Percentiles rank a stretch among this genome's conserved stretches.
phyloP scores from a whole-genome alignment of 2,329 filamentous ascomycete genomes.

The Corniculantispora saksenae region DNA sequence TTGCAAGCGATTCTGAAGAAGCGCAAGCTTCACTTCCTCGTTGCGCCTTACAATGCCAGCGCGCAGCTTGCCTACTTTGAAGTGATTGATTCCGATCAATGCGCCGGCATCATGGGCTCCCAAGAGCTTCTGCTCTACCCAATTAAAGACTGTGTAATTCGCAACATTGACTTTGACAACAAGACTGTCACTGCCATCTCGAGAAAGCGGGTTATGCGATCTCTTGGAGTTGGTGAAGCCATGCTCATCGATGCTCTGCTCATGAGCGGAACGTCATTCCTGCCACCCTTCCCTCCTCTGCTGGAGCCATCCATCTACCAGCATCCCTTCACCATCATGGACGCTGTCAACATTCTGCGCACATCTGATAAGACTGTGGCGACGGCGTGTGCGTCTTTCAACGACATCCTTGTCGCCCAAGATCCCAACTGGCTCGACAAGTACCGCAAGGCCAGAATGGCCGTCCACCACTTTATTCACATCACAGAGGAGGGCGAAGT shows the following conservation, averaged over 20 bases:
- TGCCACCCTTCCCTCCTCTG: conserved; percentile 77
- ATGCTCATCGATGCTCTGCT: conserved; percentile 83
- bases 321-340: conserved; percentile 65
- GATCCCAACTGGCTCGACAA: conserved; percentile 79
- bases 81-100: conserved; percentile 64
- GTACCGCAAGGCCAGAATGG: conserved; percentile 83
- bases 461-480: conserved; percentile 83
- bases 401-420: conserved; percentile 72
- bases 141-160: conserved; percentile 73
- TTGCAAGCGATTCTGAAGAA: conserved; percentile 73
- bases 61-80: conserved; percentile 86
- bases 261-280: conserved; percentile 78
- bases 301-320: conserved; percentile 58
- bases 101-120: conserved; percentile 78
- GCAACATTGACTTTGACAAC: conserved; percentile 66
- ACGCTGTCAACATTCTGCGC: conserved; percentile 76
- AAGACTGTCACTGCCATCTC: conserved; percentile 63
- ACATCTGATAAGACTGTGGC: conserved; percentile 69
- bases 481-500: conserved; percentile 77
- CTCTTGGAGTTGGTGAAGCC: conserved; percentile 65
- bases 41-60: conserved; percentile 84
- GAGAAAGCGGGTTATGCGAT: conserved; percentile 70
- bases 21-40: conserved; percentile 71
- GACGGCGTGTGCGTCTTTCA: conserved; percentile 73
- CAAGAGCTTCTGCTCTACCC: conserved; percentile 86